Evolutionary conservation across 2,329 filamentous ascomycete genomes (phyloP), one percentile per base, ranked within the genome.

Genomic region (Colletotrichum melonis): DNA sequence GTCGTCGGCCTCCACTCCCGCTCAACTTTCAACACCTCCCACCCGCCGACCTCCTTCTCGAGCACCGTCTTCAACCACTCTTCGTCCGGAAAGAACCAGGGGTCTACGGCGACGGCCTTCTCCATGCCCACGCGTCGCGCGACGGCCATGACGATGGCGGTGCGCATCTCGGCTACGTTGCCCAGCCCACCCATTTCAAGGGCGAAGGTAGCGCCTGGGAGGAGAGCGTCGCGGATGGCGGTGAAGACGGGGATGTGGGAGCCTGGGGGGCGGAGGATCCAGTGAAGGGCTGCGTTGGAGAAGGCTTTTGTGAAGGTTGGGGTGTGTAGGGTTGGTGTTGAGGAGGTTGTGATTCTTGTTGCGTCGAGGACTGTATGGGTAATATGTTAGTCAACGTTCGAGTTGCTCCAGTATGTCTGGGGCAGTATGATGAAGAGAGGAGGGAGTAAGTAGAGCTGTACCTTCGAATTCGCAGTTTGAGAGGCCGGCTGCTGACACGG

Each of bases 181-280:
- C 92, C 93, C 63, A 91, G 86, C 0, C 92, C 92, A 65, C 93
- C 92, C 90, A 92, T 92, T 80, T 94, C 92, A 77, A 94, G 93
- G 11, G 88, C 87, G 72, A 94, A 91, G 0, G 77, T 77, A 1
- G 91, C 92, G 12, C 86, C 87, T 0, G 88, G 87, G 42, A 83
- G 85, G 2, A 94, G 85, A 1, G 87, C 83, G 9, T 81, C 81
- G 73, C 87, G 82, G 3, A 91, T 85, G 52, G 85, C 88, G 8
- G 77, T 76, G 77, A 94, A 91, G 80, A 92, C 89, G 32, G 79
- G 77, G 4, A 80, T 75, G 11, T 89, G 86, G 1, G 86, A 86
- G 0, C 78, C 76, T 1, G 78, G 76, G 3, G 80, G 75, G 0
- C 87, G 83, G 8, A 94, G 84, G 78, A 93, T 91, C 91, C 91